phyloP scores from a whole-genome alignment of 139 green algal genomes.

The Gonium pectorale region DNA sequence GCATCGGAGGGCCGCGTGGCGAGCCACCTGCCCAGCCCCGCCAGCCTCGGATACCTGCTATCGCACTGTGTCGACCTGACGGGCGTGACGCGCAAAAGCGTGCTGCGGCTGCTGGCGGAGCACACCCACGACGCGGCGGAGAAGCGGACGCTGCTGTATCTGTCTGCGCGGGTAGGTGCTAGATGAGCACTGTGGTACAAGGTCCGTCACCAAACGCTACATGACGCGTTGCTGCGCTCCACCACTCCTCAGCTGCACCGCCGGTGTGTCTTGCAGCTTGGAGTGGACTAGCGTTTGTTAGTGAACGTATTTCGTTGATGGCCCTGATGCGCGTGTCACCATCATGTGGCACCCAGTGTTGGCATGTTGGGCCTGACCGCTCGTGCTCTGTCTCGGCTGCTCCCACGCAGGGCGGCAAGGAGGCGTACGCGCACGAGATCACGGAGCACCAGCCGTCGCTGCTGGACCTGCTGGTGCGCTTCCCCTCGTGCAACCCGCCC shows the following conservation, averaged over 20 bases:
- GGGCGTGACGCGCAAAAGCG: slow-evolving; percentile 77
- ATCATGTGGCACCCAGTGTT: no score
- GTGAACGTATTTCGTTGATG: no score
- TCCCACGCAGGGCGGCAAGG: slow-evolving; percentile 42
- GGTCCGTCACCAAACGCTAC: no score
- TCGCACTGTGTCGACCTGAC: slow-evolving; percentile 80
- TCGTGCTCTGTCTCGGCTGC: no score
- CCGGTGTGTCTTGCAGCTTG: no score
- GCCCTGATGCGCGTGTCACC: no score
- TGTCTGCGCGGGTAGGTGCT: no score
- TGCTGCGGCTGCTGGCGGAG: slow-evolving; percentile 90
- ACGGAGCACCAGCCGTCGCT: slow-evolving; percentile 71
- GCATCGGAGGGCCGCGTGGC: slow-evolving; percentile 2
- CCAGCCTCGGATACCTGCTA: slow-evolving; percentile 83
- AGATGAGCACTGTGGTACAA: no score
- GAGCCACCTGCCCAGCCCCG: slow-evolving; percentile 81
- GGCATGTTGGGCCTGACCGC: no score
- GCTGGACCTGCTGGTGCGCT: slow-evolving; percentile 84
- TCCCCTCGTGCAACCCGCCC: slow-evolving; percentile 80
- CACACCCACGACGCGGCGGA: slow-evolving; percentile 80
- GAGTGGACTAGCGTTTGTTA: no score
- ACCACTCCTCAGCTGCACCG: no score
- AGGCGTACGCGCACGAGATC: slow-evolving; percentile 77
- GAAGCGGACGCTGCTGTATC: slow-evolving; percentile 59
- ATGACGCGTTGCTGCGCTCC: no score